Conservation (phyloP, 352 stramenopile species). For the Phytophthora niederhauseri region DNA sequence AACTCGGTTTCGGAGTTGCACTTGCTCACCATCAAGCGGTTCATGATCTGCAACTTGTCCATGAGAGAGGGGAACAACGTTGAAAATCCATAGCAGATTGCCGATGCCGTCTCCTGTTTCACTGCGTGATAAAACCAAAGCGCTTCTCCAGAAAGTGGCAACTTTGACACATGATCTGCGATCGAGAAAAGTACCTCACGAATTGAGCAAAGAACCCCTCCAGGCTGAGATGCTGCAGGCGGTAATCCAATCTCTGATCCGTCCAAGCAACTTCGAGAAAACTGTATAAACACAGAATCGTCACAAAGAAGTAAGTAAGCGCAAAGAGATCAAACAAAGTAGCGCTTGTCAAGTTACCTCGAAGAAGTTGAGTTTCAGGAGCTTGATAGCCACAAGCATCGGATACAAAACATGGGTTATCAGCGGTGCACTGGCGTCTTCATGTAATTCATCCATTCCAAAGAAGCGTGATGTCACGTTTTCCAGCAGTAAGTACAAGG, state of each 20-base stretch:
- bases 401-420: conserved; percentile 71
- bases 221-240: conserved; percentile 36
- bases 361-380: conserved; percentile 91
- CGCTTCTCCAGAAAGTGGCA: conserved; percentile 40
- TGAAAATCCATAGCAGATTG: conserved; percentile 85
- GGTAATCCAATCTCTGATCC: conserved; percentile 61
- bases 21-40: conserved; percentile 63
- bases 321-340: background rate
- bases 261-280: conserved; percentile 73
- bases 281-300: conserved; percentile 35
- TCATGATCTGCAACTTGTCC: conserved; percentile 83
- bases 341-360: conserved; percentile 52
- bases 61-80: conserved; percentile 81
- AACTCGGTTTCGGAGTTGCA: conserved; percentile 21
- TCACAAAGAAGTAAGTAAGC: background rate
- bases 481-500: conserved; percentile 59
- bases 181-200: conserved; percentile 76
- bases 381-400: conserved; percentile 66
- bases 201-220: conserved; percentile 57
- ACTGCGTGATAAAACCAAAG: conserved; percentile 80
- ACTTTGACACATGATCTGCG: conserved; percentile 51
- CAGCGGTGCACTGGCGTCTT: conserved; percentile 19
- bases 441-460: conserved; percentile 9
- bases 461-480: conserved; percentile 44
- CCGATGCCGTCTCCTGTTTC: conserved; percentile 77